Evolutionary conservation across 257 asterid species (phyloP).

Genomic region (Nicotiana benthamiana): DNA sequence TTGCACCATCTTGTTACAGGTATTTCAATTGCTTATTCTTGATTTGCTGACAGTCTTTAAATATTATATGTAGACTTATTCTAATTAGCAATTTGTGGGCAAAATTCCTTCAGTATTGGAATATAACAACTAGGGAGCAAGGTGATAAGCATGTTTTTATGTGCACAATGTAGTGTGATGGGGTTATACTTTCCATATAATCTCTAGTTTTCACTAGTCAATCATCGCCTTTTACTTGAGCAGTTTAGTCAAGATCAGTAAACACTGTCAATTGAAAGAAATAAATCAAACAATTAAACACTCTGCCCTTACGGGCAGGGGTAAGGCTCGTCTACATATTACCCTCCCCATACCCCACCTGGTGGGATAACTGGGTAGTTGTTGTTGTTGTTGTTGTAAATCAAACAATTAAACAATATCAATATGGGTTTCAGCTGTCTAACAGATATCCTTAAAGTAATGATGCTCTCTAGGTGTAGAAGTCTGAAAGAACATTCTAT

Average conservation of each 20-base stretch:
- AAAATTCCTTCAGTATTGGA: not conserved
- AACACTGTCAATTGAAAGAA: not conserved
- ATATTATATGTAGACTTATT: not conserved
- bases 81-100: not conserved
- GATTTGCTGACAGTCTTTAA: not conserved
- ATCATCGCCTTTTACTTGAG: not conserved
- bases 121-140: not conserved
- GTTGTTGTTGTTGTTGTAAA: no score
- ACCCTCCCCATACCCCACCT: no score
- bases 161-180: not conserved
- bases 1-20: slow-evolving; percentile 99
- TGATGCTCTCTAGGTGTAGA: not conserved
- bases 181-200: not conserved
- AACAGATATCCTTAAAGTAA: not conserved
- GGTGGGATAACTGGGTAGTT: no score
- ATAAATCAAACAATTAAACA: not conserved
- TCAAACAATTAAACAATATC: not conserved
- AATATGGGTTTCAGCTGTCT: not conserved
- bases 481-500: not conserved
- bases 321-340: no score
- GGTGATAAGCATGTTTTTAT: not conserved
- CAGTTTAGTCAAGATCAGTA: not conserved
- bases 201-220: not conserved
- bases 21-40: slow-evolving; percentile 21
- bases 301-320: no score